phyloP scores from a whole-genome alignment of 768 basidiomycete species.

The Flagelloscypha sp. region DNA sequence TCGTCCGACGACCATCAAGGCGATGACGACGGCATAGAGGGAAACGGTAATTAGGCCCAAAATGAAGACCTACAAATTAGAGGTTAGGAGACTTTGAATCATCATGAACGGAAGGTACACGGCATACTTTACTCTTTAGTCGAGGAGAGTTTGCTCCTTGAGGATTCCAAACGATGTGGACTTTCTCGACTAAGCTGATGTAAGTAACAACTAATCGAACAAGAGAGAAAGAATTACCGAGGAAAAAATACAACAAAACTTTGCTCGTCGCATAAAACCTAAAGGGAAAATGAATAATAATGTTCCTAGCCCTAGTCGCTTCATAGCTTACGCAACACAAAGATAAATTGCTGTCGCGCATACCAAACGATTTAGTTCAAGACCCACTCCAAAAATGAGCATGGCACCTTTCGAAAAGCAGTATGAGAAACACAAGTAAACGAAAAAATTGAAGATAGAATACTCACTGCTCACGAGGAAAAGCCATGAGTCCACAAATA shows the following conservation, averaged over 20 bases:
- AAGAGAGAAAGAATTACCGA: conserved; percentile 17
- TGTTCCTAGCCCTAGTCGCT: too few species aligned
- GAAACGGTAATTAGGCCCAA: conserved; percentile 27
- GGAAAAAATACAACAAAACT: conserved; percentile 39
- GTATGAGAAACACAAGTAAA: conserved; percentile 1
- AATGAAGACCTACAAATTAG: conserved; percentile 36
- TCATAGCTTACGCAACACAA: conserved; percentile 27
- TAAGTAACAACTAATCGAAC: conserved; percentile 3
- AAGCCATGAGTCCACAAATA: conserved; percentile 36
- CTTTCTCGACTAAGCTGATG: conserved; percentile 29
- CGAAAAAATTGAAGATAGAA: background rate
- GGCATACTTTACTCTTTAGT: conserved; percentile 13
- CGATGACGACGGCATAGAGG: conserved; percentile 31
- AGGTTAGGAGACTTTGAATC: conserved; percentile 31
- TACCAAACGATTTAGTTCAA: conserved; percentile 24
- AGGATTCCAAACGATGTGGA: conserved; percentile 38
- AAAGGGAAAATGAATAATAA: too few species aligned
- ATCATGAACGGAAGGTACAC: conserved; percentile 19
- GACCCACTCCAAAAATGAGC: conserved; percentile 36
- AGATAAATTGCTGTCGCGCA: conserved; percentile 37
- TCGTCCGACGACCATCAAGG: conserved; percentile 28
- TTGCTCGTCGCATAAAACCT: conserved; percentile 35
- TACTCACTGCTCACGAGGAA: conserved; percentile 33
- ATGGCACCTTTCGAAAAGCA: conserved; percentile 25
- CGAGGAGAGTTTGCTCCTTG: conserved; percentile 11